Conservation (phyloP, 257 asterid species). For the Striga asiatica region DNA sequence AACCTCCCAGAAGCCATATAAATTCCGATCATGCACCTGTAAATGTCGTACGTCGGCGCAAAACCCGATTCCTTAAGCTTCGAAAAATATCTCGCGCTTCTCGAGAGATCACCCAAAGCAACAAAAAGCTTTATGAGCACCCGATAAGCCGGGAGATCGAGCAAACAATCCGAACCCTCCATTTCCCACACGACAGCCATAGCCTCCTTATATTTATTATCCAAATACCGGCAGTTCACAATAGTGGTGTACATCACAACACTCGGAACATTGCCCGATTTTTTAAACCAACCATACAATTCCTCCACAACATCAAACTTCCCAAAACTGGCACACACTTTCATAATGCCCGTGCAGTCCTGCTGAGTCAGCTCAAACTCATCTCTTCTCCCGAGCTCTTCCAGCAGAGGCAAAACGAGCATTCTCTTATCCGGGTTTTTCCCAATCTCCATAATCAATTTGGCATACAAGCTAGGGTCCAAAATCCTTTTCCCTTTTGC, state of each 20-base stretch:
- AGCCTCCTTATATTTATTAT: slow-evolving; percentile 49
- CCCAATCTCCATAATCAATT: slow-evolving; percentile 53
- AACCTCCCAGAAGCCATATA: slow-evolving; percentile 51
- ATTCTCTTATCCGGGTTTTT: slow-evolving; percentile 47
- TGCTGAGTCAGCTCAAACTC: slow-evolving; percentile 45
- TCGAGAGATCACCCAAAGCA: slow-evolving; percentile 51
- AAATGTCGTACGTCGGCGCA: slow-evolving; percentile 50
- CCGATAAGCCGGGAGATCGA: slow-evolving; percentile 79
- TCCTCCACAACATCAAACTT: slow-evolving; percentile 62
- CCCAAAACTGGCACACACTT: slow-evolving; percentile 44
- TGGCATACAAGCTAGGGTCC: slow-evolving; percentile 50
- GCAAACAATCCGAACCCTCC: slow-evolving; percentile 55
- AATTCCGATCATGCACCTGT: slow-evolving; percentile 33
- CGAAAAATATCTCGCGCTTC: slow-evolving; percentile 53
- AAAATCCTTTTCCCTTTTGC: slow-evolving; percentile 35
- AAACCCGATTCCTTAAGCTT: slow-evolving; percentile 69
- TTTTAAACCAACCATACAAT: slow-evolving; percentile 57
- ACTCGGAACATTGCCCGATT: slow-evolving; percentile 36
- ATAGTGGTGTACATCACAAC: slow-evolving; percentile 76
- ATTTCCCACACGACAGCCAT: slow-evolving; percentile 74
- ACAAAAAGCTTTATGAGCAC: slow-evolving; percentile 67
- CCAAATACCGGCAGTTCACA: slow-evolving; percentile 52
- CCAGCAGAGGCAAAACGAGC: slow-evolving; percentile 37
- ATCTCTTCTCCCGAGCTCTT: slow-evolving; percentile 72
- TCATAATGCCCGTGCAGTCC: slow-evolving; percentile 76